Conservation (phyloP, 2,329 filamentous ascomycete genomes). For the Fusarium mangiferae region DNA sequence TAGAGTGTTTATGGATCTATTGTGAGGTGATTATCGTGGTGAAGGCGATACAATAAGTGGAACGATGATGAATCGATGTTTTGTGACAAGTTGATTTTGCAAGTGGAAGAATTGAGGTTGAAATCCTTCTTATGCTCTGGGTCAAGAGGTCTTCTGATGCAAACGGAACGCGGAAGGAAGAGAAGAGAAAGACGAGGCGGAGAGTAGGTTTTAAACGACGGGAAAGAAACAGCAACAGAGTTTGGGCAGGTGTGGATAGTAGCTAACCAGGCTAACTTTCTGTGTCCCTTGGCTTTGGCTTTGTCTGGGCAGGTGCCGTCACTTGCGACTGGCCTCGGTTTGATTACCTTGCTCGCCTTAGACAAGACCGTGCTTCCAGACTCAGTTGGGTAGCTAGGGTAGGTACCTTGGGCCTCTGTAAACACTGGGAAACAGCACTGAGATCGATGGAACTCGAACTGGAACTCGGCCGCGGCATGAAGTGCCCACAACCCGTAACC, state of each 20-base stretch:
- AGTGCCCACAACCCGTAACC: slow-evolving; percentile 29
- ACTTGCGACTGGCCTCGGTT: slow-evolving; percentile 40
- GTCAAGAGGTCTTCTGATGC: slow-evolving; percentile 3
- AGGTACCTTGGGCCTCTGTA: background rate
- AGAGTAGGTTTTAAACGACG: slow-evolving; percentile 37
- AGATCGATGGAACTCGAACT: slow-evolving; percentile 17
- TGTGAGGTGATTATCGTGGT: slow-evolving; percentile 12
- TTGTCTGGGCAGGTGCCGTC: slow-evolving; percentile 36
- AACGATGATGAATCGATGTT: slow-evolving; percentile 40
- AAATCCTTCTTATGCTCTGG: slow-evolving; percentile 27
- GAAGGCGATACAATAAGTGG: slow-evolving; percentile 19
- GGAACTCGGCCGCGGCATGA: slow-evolving; percentile 33
- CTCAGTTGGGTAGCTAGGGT: background rate
- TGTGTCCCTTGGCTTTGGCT: slow-evolving; percentile 23
- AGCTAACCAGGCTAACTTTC: background rate
- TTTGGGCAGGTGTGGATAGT: slow-evolving; percentile 8
- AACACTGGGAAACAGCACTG: slow-evolving; percentile 9
- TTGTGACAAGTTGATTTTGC: slow-evolving; percentile 21
- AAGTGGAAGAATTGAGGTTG: background rate
- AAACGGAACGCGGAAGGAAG: slow-evolving; percentile 23
- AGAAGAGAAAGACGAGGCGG: slow-evolving; percentile 15
- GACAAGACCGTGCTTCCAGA: slow-evolving; percentile 34
- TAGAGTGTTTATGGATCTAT: slow-evolving; percentile 14
- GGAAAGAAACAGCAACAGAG: slow-evolving; percentile 3
- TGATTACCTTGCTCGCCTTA: slow-evolving; percentile 37